phyloP scores from a whole-genome alignment of 768 basidiomycete genomes.

The Calocera viscosa region DNA sequence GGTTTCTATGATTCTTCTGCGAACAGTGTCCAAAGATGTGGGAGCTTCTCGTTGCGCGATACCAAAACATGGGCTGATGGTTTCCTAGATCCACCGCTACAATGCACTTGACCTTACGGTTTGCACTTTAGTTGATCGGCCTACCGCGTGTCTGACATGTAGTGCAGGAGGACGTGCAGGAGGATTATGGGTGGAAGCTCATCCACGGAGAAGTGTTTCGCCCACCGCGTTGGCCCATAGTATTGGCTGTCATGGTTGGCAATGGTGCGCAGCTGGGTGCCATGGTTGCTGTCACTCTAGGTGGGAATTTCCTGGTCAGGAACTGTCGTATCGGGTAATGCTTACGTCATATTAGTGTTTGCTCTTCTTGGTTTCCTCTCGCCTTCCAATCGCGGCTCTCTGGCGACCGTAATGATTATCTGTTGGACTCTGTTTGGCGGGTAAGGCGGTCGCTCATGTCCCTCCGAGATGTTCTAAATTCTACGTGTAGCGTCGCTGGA shows the following conservation, averaged over 20 bases:
- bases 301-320: conserved; percentile 31
- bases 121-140: conserved; percentile 22
- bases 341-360: conserved; percentile 45
- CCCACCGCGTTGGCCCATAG: conserved; percentile 59
- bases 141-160: conserved; percentile 9
- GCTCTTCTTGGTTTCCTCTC: conserved; percentile 87
- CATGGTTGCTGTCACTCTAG: conserved; percentile 80
- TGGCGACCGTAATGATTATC: conserved; percentile 88
- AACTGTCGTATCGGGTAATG: neutral
- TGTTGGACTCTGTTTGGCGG: conserved; percentile 90
- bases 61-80: neutral
- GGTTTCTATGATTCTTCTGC: conserved; percentile 82
- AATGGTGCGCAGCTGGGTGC: conserved; percentile 76
- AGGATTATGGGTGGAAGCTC: conserved; percentile 98
- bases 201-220: conserved; percentile 95
- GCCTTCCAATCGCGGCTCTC: conserved; percentile 86
- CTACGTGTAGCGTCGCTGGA: conserved; percentile 55
- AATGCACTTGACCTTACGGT: conserved; percentile 87
- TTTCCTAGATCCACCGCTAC: conserved; percentile 66
- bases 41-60: conserved; percentile 20
- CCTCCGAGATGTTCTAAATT: neutral
- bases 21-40: conserved; percentile 81
- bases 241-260: conserved; percentile 76
- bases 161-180: conserved; percentile 79
- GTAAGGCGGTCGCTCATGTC: conserved; percentile 30